Base-by-base conservation (phyloP, 106 monocot species). In the Dendrobium huoshanense region DNA sequence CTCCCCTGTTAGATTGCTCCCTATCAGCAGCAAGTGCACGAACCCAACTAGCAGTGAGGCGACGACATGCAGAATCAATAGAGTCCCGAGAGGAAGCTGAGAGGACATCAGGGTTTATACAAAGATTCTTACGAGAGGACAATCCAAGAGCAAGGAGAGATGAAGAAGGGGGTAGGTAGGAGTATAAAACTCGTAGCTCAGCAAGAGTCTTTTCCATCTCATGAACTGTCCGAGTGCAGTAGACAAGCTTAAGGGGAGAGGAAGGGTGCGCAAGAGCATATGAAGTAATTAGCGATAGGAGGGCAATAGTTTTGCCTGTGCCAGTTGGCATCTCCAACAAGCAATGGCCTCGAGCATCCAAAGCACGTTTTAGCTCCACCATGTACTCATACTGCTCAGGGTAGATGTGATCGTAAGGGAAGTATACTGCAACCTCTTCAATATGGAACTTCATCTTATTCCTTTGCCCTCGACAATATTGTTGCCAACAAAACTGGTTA, bases 151-250 rank as follows among this genome's bases (percentile, higher is more conserved):
- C 94, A 73, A 99, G 92, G 79, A 89, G 81, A 44, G 81, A 79
- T 79, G 55, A 40, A 51, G 64, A 41, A 9, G 67, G 42, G 33
- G 91, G 92, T 56, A 89, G 87, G 77, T 80, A 67, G 80, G 79
- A 37, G 82, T 80, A 61, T 75, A 99, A 87, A 82, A 88, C 82
- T 73, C 95, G 92, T 83, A 99, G 92, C 89, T 99, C 98, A 84
- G 98, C 85, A n/a, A 99, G 95, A 87, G 98, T 99, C 67, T 99
- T 99, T 88, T 99, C 98, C 98, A 99, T 99, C 87, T 99, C 98
- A 87, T 99, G 98, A 75, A 99, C 95, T 58, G 95, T 99, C 87
- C 98, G 94, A 55, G 98, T 99, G 87, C 98, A 99, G 89, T 99
- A 99, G 86, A 99, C 65, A 82, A 95, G 89, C 79, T 93, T 92